These are phyloP conservation scores for Neocucurbitaria cava DNA, from an alignment of 2,329 filamentous ascomycete genomes.

Conservation along the genomic window DNA sequence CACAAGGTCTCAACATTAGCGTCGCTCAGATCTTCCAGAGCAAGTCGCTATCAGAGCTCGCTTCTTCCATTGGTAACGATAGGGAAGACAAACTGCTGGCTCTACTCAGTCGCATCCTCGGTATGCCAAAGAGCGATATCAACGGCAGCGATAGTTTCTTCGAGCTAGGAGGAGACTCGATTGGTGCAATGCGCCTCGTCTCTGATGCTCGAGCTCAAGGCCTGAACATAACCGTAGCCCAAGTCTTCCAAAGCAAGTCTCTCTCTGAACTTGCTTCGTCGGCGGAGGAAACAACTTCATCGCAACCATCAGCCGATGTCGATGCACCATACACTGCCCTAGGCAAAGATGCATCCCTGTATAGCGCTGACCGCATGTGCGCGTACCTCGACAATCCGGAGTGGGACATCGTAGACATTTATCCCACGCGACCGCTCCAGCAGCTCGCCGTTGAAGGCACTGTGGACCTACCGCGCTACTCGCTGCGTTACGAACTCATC, in stretches of 20 bases:
- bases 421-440: slow-evolving; percentile 66
- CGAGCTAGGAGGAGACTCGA: slow-evolving; percentile 56
- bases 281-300: slow-evolving; percentile 38
- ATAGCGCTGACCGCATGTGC: slow-evolving; percentile 58
- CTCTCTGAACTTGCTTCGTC: slow-evolving; percentile 43
- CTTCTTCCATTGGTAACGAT: slow-evolving; percentile 52
- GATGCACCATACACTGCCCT: slow-evolving; percentile 62
- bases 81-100: slow-evolving; percentile 40
- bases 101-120: slow-evolving; percentile 38
- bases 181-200: slow-evolving; percentile 55
- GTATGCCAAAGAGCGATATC: slow-evolving; percentile 45
- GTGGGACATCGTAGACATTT: slow-evolving; percentile 62
- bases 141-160: slow-evolving; percentile 53
- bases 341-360: slow-evolving; percentile 50
- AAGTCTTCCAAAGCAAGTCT: slow-evolving; percentile 54
- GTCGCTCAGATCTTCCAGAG: slow-evolving; percentile 55
- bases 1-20: slow-evolving; percentile 45
- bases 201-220: slow-evolving; percentile 48
- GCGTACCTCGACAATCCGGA: slow-evolving; percentile 60
- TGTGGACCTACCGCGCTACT: slow-evolving; percentile 65
- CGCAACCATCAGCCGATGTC: slow-evolving; percentile 23
- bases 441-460: slow-evolving; percentile 66
- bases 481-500: slow-evolving; percentile 69
- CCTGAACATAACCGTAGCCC: slow-evolving; percentile 51
- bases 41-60: slow-evolving; percentile 60